These are phyloP conservation scores for Ligustrum vulgare DNA, from an alignment of 257 asterid species.

Conservation along the genomic window DNA sequence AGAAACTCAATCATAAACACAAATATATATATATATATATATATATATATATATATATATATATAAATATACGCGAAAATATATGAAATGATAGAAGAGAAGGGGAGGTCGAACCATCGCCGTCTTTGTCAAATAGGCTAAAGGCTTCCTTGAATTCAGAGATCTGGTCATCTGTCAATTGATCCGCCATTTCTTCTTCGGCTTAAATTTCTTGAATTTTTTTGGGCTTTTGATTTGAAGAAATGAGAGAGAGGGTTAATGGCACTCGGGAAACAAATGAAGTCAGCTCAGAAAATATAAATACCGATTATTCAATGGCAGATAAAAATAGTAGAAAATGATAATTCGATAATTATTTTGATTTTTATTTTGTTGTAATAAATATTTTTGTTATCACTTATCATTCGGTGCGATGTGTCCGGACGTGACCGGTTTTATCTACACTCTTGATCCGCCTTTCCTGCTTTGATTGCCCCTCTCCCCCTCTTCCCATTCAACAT, in stretches of 20 bases:
- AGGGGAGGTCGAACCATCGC: constrained; percentile 49
- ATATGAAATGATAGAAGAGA: not conserved
- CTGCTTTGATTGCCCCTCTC: constrained; percentile 23
- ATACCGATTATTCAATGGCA: not conserved
- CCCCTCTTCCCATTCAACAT: no score
- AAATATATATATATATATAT: not conserved
- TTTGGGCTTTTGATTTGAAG: constrained; percentile 4
- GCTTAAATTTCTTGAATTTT: not conserved
- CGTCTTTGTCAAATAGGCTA: constrained; percentile 67
- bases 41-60: not conserved
- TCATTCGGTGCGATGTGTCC: not conserved
- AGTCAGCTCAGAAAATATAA: not conserved
- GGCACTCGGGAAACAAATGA: not conserved
- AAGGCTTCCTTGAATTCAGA: constrained; percentile 68
- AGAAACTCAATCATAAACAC: not conserved
- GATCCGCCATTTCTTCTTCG: constrained; percentile 53
- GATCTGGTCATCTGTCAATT: constrained; percentile 67
- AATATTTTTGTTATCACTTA: not conserved
- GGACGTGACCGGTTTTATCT: not conserved
- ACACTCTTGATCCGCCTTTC: constrained; percentile 1
- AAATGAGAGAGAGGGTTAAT: constrained; percentile 1
- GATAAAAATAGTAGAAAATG: not conserved
- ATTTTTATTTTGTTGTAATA: not conserved
- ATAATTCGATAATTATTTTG: not conserved
- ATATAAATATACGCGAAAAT: not conserved